Conservation (phyloP, 2,329 filamentous ascomycete genomes). For the Botrytis byssoidea region DNA sequence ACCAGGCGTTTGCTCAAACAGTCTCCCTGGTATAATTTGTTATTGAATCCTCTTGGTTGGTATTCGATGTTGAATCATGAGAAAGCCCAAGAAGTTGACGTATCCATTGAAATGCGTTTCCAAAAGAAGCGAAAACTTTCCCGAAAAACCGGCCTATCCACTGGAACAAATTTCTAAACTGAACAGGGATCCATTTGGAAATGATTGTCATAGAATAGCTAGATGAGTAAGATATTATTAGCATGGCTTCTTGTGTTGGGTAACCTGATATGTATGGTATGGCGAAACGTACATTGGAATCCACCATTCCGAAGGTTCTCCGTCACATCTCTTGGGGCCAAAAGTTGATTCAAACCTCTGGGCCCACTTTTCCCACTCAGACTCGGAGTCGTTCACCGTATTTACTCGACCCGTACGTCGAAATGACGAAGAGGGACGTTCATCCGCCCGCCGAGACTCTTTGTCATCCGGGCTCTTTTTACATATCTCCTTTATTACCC, state of each 20-base stretch:
- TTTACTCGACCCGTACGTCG: too few relatives aligned
- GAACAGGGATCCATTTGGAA: neutral
- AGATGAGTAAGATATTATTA: fast-evolving
- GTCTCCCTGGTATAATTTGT: neutral
- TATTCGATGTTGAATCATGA: neutral
- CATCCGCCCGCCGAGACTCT: too few relatives aligned
- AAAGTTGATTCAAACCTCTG: neutral
- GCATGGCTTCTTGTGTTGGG: too few relatives aligned
- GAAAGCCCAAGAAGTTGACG: neutral
- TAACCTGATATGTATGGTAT: too few relatives aligned
- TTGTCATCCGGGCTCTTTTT: too few relatives aligned
- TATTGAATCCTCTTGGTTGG: neutral
- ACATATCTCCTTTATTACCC: too few relatives aligned
- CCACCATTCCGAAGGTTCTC: neutral
- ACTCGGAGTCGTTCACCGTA: too few relatives aligned
- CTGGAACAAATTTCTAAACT: neutral
- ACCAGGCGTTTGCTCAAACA: neutral
- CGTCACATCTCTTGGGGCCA: neutral
- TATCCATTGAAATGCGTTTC: neutral
- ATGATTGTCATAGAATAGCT: neutral
- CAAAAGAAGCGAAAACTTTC: neutral
- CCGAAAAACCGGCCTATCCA: neutral
- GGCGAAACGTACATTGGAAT: too few relatives aligned
- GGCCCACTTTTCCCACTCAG: neutral
- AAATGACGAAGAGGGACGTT: too few relatives aligned